phyloP scores from a whole-genome alignment of 139 green algal genomes.

The Chloropicon primus region DNA sequence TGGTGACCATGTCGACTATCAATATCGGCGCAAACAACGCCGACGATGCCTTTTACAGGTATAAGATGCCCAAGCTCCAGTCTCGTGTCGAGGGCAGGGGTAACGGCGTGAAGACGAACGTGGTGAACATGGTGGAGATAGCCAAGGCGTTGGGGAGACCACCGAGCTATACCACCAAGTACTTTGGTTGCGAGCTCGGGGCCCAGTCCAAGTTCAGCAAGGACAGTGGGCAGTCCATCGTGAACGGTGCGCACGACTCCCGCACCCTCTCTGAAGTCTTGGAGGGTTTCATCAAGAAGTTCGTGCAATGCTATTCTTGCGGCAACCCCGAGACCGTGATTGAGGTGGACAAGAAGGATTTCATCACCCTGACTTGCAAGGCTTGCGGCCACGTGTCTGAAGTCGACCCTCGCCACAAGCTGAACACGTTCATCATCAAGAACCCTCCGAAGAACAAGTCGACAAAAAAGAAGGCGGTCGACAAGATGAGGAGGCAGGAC shows the following conservation, averaged over 20 bases:
- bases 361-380: constrained; percentile 93
- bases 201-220: constrained; percentile 93
- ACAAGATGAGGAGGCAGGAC: neutral
- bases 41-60: constrained; percentile 80
- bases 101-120: constrained; percentile 98
- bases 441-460: constrained; percentile 73
- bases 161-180: constrained; percentile 89
- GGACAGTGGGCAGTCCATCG: constrained; percentile 73
- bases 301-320: constrained; percentile 95
- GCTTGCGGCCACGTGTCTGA: constrained; percentile 66
- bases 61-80: constrained; percentile 96
- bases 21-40: constrained; percentile 84
- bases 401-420: constrained; percentile 86
- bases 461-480: neutral
- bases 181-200: constrained; percentile 90
- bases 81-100: constrained; percentile 89
- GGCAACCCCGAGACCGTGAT: constrained; percentile 93
- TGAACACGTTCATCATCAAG: constrained; percentile 98
- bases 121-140: constrained; percentile 98
- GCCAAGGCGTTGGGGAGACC: constrained; percentile 89
- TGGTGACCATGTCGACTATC: constrained; percentile 12
- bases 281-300: constrained; percentile 98
- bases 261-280: constrained; percentile 70
- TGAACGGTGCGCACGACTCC: constrained; percentile 79
- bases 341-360: constrained; percentile 70